Base-by-base conservation (phyloP, 2,329 filamentous ascomycete genomes). In the Colletotrichum sp. region DNA sequence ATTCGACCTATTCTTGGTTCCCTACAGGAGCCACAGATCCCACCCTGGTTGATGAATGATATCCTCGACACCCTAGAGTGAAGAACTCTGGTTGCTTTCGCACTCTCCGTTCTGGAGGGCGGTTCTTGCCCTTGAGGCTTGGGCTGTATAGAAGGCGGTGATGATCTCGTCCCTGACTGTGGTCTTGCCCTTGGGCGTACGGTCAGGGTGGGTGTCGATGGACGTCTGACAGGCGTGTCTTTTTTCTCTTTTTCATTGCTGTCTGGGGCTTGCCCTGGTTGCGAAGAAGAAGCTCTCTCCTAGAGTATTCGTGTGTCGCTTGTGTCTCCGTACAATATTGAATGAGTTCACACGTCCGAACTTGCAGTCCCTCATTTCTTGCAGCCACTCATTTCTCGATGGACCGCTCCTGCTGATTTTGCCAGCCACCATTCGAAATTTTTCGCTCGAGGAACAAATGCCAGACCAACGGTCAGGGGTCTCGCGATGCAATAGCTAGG, bases 11-110 rank as follows among this genome's bases (percentile, higher is more conserved):
- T 93, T 95, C 94, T 97, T 94, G 95, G 93, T 94, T 96, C 92
- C 92, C 92, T 91, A 96, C 91, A 94, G 90, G 90, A 98, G 96
- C 94, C 92, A 96, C 94, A 96, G 94, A 95, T 91, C 92, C 93
- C 92, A 96, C 93, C 94, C 95, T 95, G 95, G 94, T 94, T 95
- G 95, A 97, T 97, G 95, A 97, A 86, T 87, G 83, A 95, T 91
- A 93, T 95, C 95, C 94, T 95, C 95, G 93, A 90, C 90, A 89
- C 94, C 94, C 93, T 92, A 95, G 94, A 96, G 94, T 97, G 94
- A 96, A 94, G 90, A 89, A 87, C 88, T 90, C 84, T 84, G 84
- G 84, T 90, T 88, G 84, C 89, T 90, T 87, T 91, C 90, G 90
- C 76, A 80, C 89, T 89, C 87, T 88, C 89, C 88, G 90, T 83